phyloP scores from a whole-genome alignment of 202 grass and related monocot species.

The Carex sylvatica region DNA sequence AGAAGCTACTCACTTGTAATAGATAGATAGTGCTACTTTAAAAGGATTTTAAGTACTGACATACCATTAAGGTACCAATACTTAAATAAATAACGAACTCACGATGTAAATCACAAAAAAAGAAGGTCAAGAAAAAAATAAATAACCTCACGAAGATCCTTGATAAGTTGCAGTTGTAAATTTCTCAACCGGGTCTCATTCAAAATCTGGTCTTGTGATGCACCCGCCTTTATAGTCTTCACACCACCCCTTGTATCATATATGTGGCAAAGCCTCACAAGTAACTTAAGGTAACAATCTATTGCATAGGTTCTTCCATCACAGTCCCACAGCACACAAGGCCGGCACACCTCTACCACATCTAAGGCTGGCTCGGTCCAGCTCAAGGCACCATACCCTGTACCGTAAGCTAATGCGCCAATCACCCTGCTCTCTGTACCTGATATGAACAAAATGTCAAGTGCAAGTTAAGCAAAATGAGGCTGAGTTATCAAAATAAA shows the following conservation, averaged over 20 bases:
- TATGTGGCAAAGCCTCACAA: constrained; percentile 91
- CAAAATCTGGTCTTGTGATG: constrained; percentile 96
- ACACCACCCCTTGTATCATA: constrained; percentile 95
- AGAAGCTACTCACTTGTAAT: neutral
- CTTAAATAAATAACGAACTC: neutral
- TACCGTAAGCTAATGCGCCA: constrained; percentile 95
- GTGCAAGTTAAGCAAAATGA: neutral
- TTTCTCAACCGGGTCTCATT: constrained; percentile 94
- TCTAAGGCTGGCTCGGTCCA: constrained; percentile 97
- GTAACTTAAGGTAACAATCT: constrained; percentile 93
- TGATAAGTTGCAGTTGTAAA: constrained; percentile 92
- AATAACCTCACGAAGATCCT: constrained; percentile 88
- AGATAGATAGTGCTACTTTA: neutral
- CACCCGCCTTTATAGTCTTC: constrained; percentile 86
- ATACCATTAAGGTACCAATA: neutral
- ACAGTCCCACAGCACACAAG: constrained; percentile 98
- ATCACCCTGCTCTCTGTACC: constrained; percentile 90
- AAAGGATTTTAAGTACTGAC: neutral
- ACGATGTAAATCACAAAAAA: neutral
- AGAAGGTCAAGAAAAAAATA: constrained; percentile 15
- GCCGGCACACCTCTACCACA: constrained; percentile 89
- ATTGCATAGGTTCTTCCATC: constrained; percentile 82
- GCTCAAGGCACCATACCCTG: constrained; percentile 92
- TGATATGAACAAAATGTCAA: constrained; percentile 13
- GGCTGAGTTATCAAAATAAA: neutral